Base-by-base conservation (phyloP, 225 moss, liverwort and hornwort species). In the Polytrichum formosum region DNA sequence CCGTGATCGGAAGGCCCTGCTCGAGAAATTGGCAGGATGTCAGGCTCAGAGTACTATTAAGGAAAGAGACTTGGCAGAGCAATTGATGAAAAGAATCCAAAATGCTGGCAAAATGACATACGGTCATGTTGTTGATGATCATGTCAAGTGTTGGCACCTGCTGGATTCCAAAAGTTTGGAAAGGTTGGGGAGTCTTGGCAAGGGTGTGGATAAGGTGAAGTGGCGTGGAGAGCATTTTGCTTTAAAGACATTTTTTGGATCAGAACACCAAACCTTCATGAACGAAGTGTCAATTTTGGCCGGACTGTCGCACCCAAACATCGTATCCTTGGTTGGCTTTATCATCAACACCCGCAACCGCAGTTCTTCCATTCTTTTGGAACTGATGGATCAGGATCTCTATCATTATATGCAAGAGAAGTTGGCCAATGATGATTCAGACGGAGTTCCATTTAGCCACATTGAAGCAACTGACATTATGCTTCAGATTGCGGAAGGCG, bases 331-430 rank as follows among this genome's bases (percentile, higher is more conserved):
- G 66, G 19, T 37, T 66, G 28, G 35, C 7, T 66, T 28, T 30
- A 5, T 30, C 9, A 66, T 31, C 26, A 28, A 28, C 29, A 29
- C 20, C 19, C 13, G 37, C 16, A 16, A 66, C n/a, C 33, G 8
- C 8, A 33, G 8, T 33, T 37, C 18, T 66, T 66, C 66, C 28
- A 10, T 66, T 18, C 28, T 66, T 20, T 28, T 66, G 29, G 29
- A 66, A 1, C 66, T 25, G n/a, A 66, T 66, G 66, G 35, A 66
- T 31, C 28, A 31, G 28, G 18, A 66, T 46, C 66, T 66, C 22
- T 19, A 66, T n/a, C 33, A 37, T 5, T 22, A 4, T 5, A 37
- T 66, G 66, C 10, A 66, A 31, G 18, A 31, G 17, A 66, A 66
- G 18, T 25, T 66, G 66, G 66, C 28, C 5, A 28, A 46, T 20